Evolutionary conservation across 495 filamentous ascomycete genomes (phyloP).

Genomic region (Chlorociboria aeruginascens): DNA sequence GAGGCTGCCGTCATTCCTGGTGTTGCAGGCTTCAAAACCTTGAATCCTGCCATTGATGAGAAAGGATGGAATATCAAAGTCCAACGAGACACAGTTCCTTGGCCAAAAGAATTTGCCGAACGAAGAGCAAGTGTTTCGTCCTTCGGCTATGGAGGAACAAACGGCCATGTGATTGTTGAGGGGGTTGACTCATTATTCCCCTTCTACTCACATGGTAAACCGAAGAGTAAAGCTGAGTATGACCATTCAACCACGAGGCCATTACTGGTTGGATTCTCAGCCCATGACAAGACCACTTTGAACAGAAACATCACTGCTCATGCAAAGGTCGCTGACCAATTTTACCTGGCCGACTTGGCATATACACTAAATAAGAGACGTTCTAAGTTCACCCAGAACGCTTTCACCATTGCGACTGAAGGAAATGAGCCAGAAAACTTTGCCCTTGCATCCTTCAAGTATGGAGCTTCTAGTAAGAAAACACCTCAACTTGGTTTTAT

Average conservation of each 20-base stretch:
- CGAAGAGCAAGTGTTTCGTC: conserved; percentile 12
- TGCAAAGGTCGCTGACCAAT: conserved; percentile 10
- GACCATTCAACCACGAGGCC: background rate
- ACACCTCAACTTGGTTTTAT: conserved; percentile 13
- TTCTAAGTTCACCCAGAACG: conserved; percentile 6
- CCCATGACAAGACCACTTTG: conserved; percentile 22
- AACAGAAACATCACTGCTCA: conserved; percentile 20
- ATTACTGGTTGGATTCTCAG: conserved; percentile 21
- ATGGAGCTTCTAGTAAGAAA: background rate
- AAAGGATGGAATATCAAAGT: conserved; percentile 1
- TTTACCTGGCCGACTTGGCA: conserved; percentile 22
- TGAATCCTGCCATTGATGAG: conserved; percentile 28
- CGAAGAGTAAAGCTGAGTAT: background rate
- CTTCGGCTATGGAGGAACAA: conserved; percentile 50
- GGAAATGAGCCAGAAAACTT: background rate
- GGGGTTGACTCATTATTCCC: background rate
- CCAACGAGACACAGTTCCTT: conserved; percentile 8
- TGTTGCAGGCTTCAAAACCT: conserved; percentile 34
- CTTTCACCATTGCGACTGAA: conserved; percentile 19
- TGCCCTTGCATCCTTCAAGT: background rate
- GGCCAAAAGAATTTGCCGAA: conserved; percentile 1
- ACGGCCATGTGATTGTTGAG: conserved; percentile 45
- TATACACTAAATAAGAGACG: conserved; percentile 24
- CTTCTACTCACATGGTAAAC: background rate
- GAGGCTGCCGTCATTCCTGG: conserved; percentile 39